Evolutionary conservation across 1,284 basidiomycete genomes (phyloP), one percentile per base, ranked within the genome.

Genomic region (Cutaneotrichosporon arboriforme): DNA sequence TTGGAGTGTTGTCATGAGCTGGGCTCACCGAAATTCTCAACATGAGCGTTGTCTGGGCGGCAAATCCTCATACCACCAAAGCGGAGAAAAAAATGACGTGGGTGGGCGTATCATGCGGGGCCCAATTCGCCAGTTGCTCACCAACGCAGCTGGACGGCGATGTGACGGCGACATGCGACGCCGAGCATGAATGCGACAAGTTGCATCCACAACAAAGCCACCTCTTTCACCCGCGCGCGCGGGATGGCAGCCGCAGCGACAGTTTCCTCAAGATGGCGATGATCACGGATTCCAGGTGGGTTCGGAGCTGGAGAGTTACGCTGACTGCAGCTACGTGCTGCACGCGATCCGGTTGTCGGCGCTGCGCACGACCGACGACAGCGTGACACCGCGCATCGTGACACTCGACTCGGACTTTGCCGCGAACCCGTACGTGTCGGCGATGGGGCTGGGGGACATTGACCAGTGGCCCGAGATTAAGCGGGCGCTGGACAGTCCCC

Each of bases 261-360:
- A 40, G 38, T 8, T 8, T 23, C 17, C 3, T 31, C 62, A 68
- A 58, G 40, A 74, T 74, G 72, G 66, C 72, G 7, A 67, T 74
- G 67, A 72, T 74, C 34, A 60, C 66, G n/a, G 71, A 74, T 61
- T 52, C 63, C 20, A 61, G 58, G 72, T 74, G 46, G 55, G 69
- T 58, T 4, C 9, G 1, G 2, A 9, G 9, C n/a, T 22, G 4
- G 13, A 14, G 14, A 13, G 43, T 15, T 10, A 1, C 17, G 12
- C 49, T 52, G 17, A 45, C 23, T 3, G 2, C 62, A 94, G 91
- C 61, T 92, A 86, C 71, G 80, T 92, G 41, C 86, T 93, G 8
- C 91, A 94, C 67, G 83, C 81, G 61, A 79, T 94, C 12, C 85
- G 90, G 4, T 77, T 96, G 26, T 84, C 86, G 17, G 90, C 93